Evolutionary conservation across 2,329 filamentous ascomycete genomes (phyloP).

Genomic region (Sclerotiophoma versabilis): DNA sequence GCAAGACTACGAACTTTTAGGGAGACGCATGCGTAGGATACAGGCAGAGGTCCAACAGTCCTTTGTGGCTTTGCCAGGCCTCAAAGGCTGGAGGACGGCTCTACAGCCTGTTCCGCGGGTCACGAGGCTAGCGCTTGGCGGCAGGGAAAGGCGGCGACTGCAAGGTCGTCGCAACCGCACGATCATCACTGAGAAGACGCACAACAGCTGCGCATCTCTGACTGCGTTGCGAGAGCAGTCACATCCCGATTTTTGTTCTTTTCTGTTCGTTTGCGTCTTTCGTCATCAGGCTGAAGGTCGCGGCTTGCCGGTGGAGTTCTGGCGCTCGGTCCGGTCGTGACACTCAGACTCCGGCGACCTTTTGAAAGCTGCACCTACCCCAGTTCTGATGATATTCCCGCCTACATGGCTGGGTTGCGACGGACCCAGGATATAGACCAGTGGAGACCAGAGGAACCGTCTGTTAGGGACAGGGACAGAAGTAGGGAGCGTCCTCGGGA

Average conservation of each 20-base stretch:
- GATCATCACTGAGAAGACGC: conserved; percentile 35
- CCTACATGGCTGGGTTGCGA: conserved; percentile 54
- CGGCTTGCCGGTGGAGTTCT: conserved; percentile 32
- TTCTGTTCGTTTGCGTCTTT: conserved; percentile 8
- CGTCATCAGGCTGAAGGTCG: conserved; percentile 20
- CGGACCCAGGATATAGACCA: conserved; percentile 52
- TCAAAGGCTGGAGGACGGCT: conserved; percentile 1
- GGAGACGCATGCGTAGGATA: not conserved
- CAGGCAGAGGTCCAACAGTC: not conserved
- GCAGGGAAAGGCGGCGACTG: conserved; percentile 29
- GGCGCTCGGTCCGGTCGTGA: conserved; percentile 47
- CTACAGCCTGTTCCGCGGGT: conserved; percentile 18
- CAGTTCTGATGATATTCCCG: conserved; percentile 48
- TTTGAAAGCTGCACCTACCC: conserved; percentile 45
- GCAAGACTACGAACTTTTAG: not conserved
- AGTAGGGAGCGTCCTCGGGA: conserved; percentile 35
- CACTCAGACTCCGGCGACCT: conserved; percentile 44
- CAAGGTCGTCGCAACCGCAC: conserved; percentile 32
- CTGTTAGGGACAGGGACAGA: conserved; percentile 42
- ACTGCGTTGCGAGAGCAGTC: conserved; percentile 20
- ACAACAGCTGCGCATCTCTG: conserved; percentile 28
- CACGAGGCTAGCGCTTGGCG: conserved; percentile 25
- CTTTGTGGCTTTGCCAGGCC: conserved; percentile 7
- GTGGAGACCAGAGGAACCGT: conserved; percentile 53
- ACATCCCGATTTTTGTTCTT: conserved; percentile 17